phyloP scores from a whole-genome alignment of 2,329 filamentous ascomycete species.

The Beauveria scarabaeidicola region DNA sequence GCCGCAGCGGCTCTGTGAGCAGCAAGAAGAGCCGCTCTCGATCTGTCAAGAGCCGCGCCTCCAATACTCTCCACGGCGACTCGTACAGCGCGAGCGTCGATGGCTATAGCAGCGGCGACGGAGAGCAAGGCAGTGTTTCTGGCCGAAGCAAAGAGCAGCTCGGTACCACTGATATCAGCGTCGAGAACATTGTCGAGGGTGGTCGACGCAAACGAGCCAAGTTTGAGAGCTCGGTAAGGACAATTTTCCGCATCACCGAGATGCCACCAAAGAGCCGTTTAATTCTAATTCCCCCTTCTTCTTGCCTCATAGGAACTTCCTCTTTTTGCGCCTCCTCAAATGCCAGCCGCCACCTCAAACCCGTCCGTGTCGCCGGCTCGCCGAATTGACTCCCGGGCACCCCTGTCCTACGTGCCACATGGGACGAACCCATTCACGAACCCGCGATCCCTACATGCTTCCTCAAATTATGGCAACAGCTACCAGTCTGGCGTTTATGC shows the following conservation, averaged over 20 bases:
- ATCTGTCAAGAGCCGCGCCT: slow-evolving; percentile 58
- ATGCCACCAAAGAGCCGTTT: background rate
- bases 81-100: slow-evolving; percentile 55
- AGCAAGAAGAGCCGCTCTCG: slow-evolving; percentile 61
- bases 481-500: slow-evolving; percentile 49
- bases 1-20: slow-evolving; percentile 57
- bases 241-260: background rate
- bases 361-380: slow-evolving; percentile 92
- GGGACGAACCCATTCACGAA: slow-evolving; percentile 75
- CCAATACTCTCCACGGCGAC: slow-evolving; percentile 45
- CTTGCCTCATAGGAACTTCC: slow-evolving; percentile 66
- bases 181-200: slow-evolving; percentile 97
- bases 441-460: slow-evolving; percentile 70
- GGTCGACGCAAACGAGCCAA: slow-evolving; percentile 91
- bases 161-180: slow-evolving; percentile 91
- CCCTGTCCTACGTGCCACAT: slow-evolving; percentile 67
- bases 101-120: slow-evolving; percentile 83
- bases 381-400: slow-evolving; percentile 62
- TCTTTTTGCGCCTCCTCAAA: slow-evolving; percentile 87
- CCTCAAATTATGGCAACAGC: slow-evolving; percentile 60
- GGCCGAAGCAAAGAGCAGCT: slow-evolving; percentile 77
- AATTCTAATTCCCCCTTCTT: slow-evolving; percentile 17
- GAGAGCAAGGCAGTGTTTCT: slow-evolving; percentile 61
- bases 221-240: slow-evolving; percentile 89
- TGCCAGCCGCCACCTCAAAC: slow-evolving; percentile 89